Conservation (phyloP, 1,284 basidiomycete genomes). For the Apiotrichum laibachii region DNA sequence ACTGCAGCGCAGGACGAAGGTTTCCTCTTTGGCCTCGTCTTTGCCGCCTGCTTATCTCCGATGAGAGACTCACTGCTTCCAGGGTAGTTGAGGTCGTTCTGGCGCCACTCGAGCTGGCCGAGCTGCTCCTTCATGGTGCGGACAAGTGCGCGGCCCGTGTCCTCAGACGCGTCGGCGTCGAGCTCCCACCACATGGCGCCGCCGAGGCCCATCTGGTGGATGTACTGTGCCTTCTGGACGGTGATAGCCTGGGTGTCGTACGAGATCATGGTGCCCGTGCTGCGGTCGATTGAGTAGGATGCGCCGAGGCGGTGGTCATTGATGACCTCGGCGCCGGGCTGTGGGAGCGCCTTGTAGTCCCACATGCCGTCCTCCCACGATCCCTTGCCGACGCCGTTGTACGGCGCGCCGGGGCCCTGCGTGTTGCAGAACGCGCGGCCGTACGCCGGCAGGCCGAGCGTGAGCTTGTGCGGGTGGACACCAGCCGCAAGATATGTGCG, state of each 20-base stretch:
- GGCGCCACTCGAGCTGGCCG: constrained; percentile 36
- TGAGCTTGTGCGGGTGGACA: constrained; percentile 69
- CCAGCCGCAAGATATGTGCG: constrained; percentile 65
- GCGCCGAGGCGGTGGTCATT: constrained; percentile 73
- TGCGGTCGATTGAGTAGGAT: constrained; percentile 71
- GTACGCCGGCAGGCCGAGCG: constrained; percentile 79
- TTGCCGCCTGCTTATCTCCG: too few relatives aligned
- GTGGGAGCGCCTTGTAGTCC: constrained; percentile 73
- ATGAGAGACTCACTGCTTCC: constrained; percentile 37
- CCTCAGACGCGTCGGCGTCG: constrained; percentile 40
- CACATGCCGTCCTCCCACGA: constrained; percentile 50
- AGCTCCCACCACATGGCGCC: constrained; percentile 78
- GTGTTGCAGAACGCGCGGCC: constrained; percentile 81
- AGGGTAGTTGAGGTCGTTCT: constrained; percentile 44
- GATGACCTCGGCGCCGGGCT: constrained; percentile 61
- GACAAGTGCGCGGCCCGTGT: constrained; percentile 33
- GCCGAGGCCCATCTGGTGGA: constrained; percentile 62
- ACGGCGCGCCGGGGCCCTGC: constrained; percentile 68
- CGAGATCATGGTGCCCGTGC: constrained; percentile 60
- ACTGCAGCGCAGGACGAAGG: too few relatives aligned
- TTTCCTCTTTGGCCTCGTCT: too few relatives aligned
- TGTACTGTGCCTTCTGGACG: constrained; percentile 71
- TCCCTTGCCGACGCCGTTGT: constrained; percentile 63
- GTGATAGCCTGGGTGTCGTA: constrained; percentile 79
- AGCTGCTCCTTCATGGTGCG: constrained; percentile 32